Evolutionary conservation across 1,284 basidiomycete species (phyloP).

Genomic region (Apiotrichum sp.): DNA sequence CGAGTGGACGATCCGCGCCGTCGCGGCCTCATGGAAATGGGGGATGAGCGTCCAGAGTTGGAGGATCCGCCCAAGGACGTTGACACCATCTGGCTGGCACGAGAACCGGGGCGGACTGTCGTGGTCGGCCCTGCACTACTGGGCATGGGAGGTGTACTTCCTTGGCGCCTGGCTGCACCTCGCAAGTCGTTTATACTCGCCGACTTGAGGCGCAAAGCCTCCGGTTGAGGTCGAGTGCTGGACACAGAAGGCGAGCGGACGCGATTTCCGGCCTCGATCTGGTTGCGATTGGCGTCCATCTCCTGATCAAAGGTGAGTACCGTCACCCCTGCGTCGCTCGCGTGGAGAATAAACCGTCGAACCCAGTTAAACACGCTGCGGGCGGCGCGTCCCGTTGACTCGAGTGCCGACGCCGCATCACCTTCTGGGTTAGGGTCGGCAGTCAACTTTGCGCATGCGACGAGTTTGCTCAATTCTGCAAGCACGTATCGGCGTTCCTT

Average conservation of each 20-base stretch:
- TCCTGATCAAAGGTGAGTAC: constrained; percentile 15
- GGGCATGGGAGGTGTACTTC: constrained; percentile 32
- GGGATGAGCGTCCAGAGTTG: constrained; percentile 23
- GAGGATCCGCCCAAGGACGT: constrained; percentile 20
- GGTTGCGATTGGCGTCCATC: not conserved
- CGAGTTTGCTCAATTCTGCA: constrained; percentile 72
- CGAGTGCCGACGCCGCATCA: constrained; percentile 26
- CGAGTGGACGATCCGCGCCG: not conserved
- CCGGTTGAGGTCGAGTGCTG: not conserved
- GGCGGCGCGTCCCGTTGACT: constrained; percentile 48
- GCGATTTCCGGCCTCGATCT: not conserved
- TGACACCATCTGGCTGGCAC: not conserved
- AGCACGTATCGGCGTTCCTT: constrained; percentile 77
- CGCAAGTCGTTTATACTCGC: constrained; percentile 57
- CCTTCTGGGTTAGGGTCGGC: constrained; percentile 27
- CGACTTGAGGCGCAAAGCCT: constrained; percentile 30
- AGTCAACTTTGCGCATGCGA: constrained; percentile 72
- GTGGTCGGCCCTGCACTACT: constrained; percentile 9
- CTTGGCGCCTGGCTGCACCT: constrained; percentile 35
- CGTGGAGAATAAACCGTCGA: constrained; percentile 55
- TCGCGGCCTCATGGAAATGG: constrained; percentile 14
- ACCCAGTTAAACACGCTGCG: constrained; percentile 47
- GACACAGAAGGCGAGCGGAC: not conserved
- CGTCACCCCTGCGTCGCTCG: constrained; percentile 70
- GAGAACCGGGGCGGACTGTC: constrained; percentile 8